phyloP scores from a whole-genome alignment of 225 moss, liverwort and hornwort species.

The Marchantia polymorpha region DNA sequence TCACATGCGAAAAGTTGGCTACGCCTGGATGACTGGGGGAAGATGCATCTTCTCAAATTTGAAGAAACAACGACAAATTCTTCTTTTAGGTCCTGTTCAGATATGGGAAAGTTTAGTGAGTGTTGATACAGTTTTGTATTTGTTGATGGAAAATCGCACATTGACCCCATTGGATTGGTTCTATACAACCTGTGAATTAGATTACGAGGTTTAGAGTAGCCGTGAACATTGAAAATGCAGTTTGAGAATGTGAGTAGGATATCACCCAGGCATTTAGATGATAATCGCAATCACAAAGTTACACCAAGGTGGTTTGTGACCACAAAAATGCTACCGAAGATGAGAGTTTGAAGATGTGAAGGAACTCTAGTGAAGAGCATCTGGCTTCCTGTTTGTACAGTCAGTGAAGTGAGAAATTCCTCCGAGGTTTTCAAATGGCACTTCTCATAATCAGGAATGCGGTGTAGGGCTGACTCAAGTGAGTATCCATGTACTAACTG shows the following conservation, averaged over 20 bases:
- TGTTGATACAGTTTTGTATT: constrained; percentile 3
- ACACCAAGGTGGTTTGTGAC: neutral
- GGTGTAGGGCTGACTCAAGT: constrained; percentile 10
- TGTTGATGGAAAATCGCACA: neutral
- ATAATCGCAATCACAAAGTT: neutral
- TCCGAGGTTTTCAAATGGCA: neutral
- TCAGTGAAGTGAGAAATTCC: neutral
- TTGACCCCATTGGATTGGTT: constrained; percentile 12
- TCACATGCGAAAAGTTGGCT: neutral
- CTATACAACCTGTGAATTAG: neutral
- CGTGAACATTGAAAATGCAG: neutral
- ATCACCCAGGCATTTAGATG: neutral
- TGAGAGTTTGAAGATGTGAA: neutral
- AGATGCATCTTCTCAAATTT: neutral
- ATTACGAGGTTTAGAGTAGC: constrained; percentile 1
- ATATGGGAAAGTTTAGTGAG: constrained; percentile 1
- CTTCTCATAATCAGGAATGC: neutral
- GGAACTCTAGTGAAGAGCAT: neutral
- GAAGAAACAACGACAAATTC: constrained; percentile 8
- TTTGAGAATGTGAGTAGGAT: neutral
- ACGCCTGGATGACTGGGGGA: neutral
- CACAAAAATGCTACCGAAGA: neutral
- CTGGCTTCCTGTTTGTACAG: neutral
- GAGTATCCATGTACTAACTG: constrained; percentile 2
- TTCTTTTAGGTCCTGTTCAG: neutral